Evolutionary conservation across 2,329 filamentous ascomycete genomes (phyloP).

Genomic region (Paecilomyces dactylethromorphus): DNA sequence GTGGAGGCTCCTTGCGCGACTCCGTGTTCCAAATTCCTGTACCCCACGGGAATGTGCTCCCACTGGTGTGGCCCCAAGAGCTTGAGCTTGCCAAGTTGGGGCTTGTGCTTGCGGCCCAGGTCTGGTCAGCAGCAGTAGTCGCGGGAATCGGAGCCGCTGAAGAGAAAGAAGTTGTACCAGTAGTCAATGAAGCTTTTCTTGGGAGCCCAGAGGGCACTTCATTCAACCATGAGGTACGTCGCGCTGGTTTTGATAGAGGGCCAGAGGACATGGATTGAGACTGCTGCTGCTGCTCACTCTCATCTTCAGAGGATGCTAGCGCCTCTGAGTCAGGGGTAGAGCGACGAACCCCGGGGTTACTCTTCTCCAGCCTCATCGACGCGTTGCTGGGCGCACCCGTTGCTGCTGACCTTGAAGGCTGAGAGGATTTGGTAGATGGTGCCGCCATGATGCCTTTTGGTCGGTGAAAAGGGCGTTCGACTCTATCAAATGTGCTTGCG

Average conservation of each 20-base stretch:
- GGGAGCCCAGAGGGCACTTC: conserved; percentile 65
- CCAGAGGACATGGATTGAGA: conserved; percentile 41
- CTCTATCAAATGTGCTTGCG: neutral
- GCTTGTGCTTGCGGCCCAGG: conserved; percentile 35
- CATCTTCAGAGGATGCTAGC: conserved; percentile 89
- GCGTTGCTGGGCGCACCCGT: conserved; percentile 50
- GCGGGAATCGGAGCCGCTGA: conserved; percentile 73
- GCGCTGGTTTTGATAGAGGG: conserved; percentile 55
- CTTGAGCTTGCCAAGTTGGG: conserved; percentile 33
- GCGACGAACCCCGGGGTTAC: conserved; percentile 61
- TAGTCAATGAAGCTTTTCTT: conserved; percentile 67
- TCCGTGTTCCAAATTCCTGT: conserved; percentile 77
- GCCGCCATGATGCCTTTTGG: conserved; percentile 35
- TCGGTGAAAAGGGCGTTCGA: conserved; percentile 5
- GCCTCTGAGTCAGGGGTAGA: conserved; percentile 93
- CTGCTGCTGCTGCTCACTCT: conserved; percentile 62
- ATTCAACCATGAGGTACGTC: conserved; percentile 79
- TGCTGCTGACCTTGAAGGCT: conserved; percentile 28
- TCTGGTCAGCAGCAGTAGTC: conserved; percentile 65
- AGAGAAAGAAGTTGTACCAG: conserved; percentile 68
- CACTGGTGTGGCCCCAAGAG: conserved; percentile 40
- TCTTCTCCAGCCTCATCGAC: conserved; percentile 65
- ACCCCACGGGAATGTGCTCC: conserved; percentile 60
- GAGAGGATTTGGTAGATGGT: conserved; percentile 17
- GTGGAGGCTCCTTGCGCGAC: conserved; percentile 65